These are phyloP conservation scores for Chaetothyriales sp. DNA, from an alignment of 2,329 filamentous ascomycete genomes.

Conservation along the genomic window DNA sequence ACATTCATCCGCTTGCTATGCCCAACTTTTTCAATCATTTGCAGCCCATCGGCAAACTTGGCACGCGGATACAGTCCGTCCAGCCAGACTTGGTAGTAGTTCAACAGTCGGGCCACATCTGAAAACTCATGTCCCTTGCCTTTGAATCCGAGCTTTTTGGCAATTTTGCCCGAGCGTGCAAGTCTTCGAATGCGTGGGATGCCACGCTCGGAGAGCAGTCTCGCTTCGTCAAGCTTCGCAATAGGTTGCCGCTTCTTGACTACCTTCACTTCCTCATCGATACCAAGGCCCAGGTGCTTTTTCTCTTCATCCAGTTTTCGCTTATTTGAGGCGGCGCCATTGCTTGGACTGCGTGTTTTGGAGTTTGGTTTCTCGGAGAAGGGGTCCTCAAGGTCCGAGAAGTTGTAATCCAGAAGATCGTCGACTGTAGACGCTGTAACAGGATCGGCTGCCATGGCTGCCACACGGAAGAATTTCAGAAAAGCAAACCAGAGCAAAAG, in stretches of 20 bases:
- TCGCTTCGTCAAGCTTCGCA: conserved; percentile 76
- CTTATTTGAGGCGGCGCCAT: conserved; percentile 18
- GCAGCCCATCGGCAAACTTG: conserved; percentile 75
- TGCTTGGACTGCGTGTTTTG: conserved; percentile 6
- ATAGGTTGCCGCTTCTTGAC: conserved; percentile 60
- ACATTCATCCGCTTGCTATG: conserved; percentile 66
- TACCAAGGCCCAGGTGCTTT: conserved; percentile 49
- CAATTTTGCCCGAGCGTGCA: conserved; percentile 10
- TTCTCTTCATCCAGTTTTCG: conserved; percentile 32
- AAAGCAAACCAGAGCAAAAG: neutral
- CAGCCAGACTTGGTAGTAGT: conserved; percentile 91
- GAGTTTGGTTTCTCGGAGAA: conserved; percentile 16
- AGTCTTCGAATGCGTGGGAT: conserved; percentile 60
- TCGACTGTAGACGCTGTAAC: conserved; percentile 38
- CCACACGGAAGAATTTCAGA: neutral
- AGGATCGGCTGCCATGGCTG: conserved; percentile 11
- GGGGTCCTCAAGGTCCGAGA: conserved; percentile 27
- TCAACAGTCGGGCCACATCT: conserved; percentile 65
- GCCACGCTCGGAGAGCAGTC: conserved; percentile 66
- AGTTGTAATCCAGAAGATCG: conserved; percentile 62
- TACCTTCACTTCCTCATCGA: conserved; percentile 76
- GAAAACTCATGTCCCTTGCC: conserved; percentile 95
- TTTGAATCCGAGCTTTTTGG: conserved; percentile 40
- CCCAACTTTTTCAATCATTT: conserved; percentile 84
- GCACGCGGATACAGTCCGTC: conserved; percentile 92